These are phyloP conservation scores for Clarireedia paspali DNA, from an alignment of 2,329 filamentous ascomycete species.

Conservation along the genomic window DNA sequence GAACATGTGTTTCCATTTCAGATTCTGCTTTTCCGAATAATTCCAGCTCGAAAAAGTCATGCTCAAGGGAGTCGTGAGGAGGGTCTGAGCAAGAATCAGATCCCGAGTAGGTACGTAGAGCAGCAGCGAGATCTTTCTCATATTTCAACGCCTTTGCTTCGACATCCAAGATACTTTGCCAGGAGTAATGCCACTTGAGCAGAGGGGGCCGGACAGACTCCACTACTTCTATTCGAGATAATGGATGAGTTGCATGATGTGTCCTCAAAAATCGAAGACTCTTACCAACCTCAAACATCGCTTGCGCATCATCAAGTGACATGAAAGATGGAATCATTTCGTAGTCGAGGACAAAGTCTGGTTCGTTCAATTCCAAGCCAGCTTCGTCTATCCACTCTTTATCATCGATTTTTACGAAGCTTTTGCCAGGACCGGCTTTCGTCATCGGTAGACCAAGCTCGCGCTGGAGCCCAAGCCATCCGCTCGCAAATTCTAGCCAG, in stretches of 20 bases:
- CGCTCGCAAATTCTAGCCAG: slow-evolving; percentile 59
- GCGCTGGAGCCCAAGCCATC: slow-evolving; percentile 65
- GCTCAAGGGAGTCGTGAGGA: background rate
- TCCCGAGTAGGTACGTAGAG: slow-evolving; percentile 21
- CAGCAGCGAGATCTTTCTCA: slow-evolving; percentile 35
- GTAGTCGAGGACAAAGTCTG: slow-evolving; percentile 56
- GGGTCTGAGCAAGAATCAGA: background rate
- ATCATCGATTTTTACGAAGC: slow-evolving; percentile 53
- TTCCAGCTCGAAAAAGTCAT: slow-evolving; percentile 20
- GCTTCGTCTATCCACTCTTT: slow-evolving; percentile 50
- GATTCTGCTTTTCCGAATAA: slow-evolving; percentile 42
- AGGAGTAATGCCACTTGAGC: slow-evolving; percentile 63
- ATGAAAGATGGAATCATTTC: slow-evolving; percentile 66
- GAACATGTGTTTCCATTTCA: slow-evolving; percentile 40
- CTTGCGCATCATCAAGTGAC: slow-evolving; percentile 57
- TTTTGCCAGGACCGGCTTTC: slow-evolving; percentile 40
- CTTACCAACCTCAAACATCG: slow-evolving; percentile 72
- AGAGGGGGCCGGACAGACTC: slow-evolving; percentile 43
- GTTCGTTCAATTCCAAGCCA: slow-evolving; percentile 47
- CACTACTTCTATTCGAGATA: slow-evolving; percentile 47
- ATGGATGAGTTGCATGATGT: slow-evolving; percentile 63
- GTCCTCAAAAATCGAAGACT: slow-evolving; percentile 65
- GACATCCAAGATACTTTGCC: slow-evolving; percentile 59
- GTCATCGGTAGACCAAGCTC: slow-evolving; percentile 48
- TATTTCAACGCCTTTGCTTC: slow-evolving; percentile 51